phyloP scores from a whole-genome alignment of 306 rosid species.

The Cyclanthera cordifolia region DNA sequence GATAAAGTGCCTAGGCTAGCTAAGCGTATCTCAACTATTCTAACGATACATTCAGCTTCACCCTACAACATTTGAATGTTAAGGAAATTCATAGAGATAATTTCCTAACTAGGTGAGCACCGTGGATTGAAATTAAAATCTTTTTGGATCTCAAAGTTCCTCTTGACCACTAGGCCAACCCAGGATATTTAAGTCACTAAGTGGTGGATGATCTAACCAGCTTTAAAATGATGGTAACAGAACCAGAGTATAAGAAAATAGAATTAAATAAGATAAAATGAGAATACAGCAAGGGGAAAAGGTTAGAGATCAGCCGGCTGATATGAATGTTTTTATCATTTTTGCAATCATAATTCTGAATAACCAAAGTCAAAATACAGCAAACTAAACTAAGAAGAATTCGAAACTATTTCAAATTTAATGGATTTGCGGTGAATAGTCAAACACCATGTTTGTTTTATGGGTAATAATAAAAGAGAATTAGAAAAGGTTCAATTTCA shows the following conservation, averaged over 20 bases:
- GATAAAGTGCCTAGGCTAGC: too few species aligned
- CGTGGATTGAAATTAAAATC: too few species aligned
- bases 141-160: too few species aligned
- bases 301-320: slow-evolving; percentile 9
- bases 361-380: background rate
- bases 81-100: too few species aligned
- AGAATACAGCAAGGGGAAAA: slow-evolving; percentile 8
- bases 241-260: background rate
- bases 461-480: background rate
- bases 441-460: background rate
- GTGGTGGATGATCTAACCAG: background rate
- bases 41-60: too few species aligned
- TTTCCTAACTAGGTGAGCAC: too few species aligned
- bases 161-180: too few species aligned
- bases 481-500: background rate
- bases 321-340: slow-evolving; percentile 6
- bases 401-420: background rate
- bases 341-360: background rate
- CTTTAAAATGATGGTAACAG: background rate
- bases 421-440: background rate
- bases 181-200: background rate
- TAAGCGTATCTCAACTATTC: too few species aligned
- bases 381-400: background rate
- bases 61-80: too few species aligned
- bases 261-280: slow-evolving; percentile 5